These are phyloP conservation scores for Phoma sp. DNA, from an alignment of 2,329 filamentous ascomycete genomes.

Conservation along the genomic window DNA sequence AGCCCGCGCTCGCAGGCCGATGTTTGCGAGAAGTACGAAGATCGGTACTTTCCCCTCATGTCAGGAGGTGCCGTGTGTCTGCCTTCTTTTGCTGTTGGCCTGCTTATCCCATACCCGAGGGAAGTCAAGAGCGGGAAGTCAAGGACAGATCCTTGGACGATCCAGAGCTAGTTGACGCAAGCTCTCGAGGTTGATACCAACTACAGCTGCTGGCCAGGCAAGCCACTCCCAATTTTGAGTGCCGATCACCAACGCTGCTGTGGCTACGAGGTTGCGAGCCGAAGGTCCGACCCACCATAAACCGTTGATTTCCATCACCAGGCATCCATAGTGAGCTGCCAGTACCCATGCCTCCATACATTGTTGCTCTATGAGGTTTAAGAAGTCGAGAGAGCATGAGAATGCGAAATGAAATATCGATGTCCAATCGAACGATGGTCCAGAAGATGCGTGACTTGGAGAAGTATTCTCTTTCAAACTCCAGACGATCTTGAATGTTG, in stretches of 20 bases:
- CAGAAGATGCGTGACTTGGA: neutral
- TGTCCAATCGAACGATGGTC: constrained; percentile 26
- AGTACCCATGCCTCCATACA: constrained; percentile 36
- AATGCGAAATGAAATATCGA: constrained; percentile 27
- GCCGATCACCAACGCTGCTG: constrained; percentile 33
- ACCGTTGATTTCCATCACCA: constrained; percentile 19
- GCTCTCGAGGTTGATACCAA: constrained; percentile 26
- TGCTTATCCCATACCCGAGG: neutral
- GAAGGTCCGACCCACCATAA: constrained; percentile 32
- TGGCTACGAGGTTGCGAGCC: constrained; percentile 23
- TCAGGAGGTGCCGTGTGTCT: neutral
- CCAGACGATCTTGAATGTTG: constrained; percentile 31
- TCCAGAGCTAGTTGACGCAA: constrained; percentile 8
- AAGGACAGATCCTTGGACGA: constrained; percentile 2
- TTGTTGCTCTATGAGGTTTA: constrained; percentile 28
- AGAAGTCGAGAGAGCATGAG: constrained; percentile 21
- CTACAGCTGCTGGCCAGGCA: constrained; percentile 27
- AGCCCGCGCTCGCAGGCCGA: neutral
- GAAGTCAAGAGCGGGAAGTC: neutral
- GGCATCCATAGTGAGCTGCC: constrained; percentile 36
- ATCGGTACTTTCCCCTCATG: neutral
- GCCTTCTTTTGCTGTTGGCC: neutral
- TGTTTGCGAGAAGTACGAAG: neutral
- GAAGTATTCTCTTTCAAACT: constrained; percentile 19
- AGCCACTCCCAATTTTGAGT: constrained; percentile 32